Conservation (phyloP, 164 flowering plant genomes). For the Kingdonia uniflora region DNA sequence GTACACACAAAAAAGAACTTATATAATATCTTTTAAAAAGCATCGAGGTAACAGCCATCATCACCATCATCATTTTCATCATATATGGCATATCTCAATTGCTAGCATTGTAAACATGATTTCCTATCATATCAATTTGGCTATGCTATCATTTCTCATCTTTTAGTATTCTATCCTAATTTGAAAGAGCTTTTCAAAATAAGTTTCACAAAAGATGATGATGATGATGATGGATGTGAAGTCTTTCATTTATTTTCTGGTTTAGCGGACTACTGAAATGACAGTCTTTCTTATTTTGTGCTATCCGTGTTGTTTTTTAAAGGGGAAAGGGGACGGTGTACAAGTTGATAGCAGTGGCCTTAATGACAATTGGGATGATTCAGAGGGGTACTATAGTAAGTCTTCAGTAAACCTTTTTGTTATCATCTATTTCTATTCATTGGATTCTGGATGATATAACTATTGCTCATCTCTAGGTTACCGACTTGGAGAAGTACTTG, state of each 20-base stretch:
- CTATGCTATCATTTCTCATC: too few relatives aligned
- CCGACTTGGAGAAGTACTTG: constrained; percentile 93
- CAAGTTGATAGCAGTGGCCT: constrained; percentile 70
- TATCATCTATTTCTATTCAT: background rate
- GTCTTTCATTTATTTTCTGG: background rate
- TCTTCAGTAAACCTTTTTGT: constrained; percentile 5
- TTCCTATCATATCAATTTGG: too few relatives aligned
- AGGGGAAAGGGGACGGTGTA: constrained; percentile 76
- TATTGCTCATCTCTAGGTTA: constrained; percentile 34
- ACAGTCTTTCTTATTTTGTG: background rate
- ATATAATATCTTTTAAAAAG: too few relatives aligned
- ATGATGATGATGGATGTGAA: background rate
- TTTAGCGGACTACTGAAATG: background rate
- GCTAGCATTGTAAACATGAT: too few relatives aligned
- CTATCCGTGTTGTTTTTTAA: constrained; percentile 4
- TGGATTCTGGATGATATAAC: background rate
- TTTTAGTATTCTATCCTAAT: too few relatives aligned
- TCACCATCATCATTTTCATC: too few relatives aligned
- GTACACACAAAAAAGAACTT: too few relatives aligned
- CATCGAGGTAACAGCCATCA: too few relatives aligned
- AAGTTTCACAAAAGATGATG: too few relatives aligned
- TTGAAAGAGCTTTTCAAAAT: too few relatives aligned
- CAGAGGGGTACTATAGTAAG: constrained; percentile 98
- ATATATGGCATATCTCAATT: too few relatives aligned
- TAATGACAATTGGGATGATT: constrained; percentile 99